Evolutionary conservation across 495 filamentous ascomycete genomes (phyloP).

Genomic region (Daldinia childiae): DNA sequence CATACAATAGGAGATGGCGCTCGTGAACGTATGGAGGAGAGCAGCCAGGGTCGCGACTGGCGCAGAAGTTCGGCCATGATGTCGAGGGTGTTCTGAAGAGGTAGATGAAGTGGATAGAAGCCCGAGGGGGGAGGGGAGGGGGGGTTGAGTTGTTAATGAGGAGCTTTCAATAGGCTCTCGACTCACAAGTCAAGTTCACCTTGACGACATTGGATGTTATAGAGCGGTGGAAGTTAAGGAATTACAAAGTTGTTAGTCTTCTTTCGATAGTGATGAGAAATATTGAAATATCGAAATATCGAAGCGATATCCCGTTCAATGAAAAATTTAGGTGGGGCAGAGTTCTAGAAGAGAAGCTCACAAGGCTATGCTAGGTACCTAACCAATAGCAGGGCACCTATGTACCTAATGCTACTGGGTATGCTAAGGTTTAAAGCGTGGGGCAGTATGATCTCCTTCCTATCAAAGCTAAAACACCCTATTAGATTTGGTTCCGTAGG

Average conservation of each 20-base stretch:
- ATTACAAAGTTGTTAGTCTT: not conserved
- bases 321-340: conserved; percentile 33
- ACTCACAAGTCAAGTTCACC: not conserved
- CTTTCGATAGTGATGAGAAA: not conserved
- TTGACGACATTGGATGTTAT: not conserved
- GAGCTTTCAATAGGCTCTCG: not conserved
- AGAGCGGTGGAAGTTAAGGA: not conserved
- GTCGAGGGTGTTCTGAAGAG: not conserved
- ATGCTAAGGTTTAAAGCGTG: not conserved
- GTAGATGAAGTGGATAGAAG: not conserved
- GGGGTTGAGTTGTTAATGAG: not conserved
- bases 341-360: not conserved
- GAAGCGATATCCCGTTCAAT: not conserved
- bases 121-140: too few species aligned
- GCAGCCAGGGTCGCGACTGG: conserved; percentile 26
- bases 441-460: not conserved
- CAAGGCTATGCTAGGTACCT: not conserved
- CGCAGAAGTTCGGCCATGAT: conserved; percentile 36
- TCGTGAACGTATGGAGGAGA: conserved; percentile 10
- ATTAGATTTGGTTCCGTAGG: too few species aligned
- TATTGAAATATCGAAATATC: conserved; percentile 1
- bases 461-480: not conserved
- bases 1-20: conserved; percentile 5
- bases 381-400: too few species aligned
- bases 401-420: too few species aligned